Evolutionary conservation across 1,139 yeast species (phyloP).

Genomic region (Pichia sp.): DNA sequence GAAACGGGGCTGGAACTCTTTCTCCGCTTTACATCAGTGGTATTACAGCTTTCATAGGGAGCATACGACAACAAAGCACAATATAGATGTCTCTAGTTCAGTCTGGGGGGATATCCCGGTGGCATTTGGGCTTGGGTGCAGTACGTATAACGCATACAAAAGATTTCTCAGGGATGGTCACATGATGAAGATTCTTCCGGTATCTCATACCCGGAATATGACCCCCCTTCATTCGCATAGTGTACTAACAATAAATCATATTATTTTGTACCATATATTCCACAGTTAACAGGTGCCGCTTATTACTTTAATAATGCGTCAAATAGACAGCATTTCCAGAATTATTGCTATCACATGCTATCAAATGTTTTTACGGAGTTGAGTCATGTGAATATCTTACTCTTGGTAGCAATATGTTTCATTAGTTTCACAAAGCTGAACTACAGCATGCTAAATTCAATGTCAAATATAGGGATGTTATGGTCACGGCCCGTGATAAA

Average conservation of each 20-base stretch:
- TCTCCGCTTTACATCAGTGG: too few relatives aligned
- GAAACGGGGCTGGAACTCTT: too few relatives aligned
- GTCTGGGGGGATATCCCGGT: constrained; percentile 6
- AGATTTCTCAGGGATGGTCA: too few relatives aligned
- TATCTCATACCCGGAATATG: too few relatives aligned
- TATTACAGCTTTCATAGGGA: too few relatives aligned
- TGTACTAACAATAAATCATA: too few relatives aligned
- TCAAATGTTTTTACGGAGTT: constrained; percentile 17
- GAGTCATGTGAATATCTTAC: constrained; percentile 18
- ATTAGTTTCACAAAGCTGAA: constrained; percentile 14
- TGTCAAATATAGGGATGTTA: constrained; percentile 8
- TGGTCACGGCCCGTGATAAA: constrained; percentile 14
- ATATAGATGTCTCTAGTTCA: constrained; percentile 1
- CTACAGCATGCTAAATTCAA: constrained; percentile 6
- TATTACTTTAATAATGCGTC: constrained; percentile 21
- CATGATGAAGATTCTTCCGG: too few relatives aligned
- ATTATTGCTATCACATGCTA: constrained; percentile 13
- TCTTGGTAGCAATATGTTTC: constrained; percentile 15
- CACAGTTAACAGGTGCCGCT: constrained; percentile 13
- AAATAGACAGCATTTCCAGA: constrained; percentile 12
- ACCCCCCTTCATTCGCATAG: too few relatives aligned
- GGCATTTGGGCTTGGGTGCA: constrained; percentile 15
- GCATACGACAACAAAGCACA: too few relatives aligned
- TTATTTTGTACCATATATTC: too few relatives aligned
- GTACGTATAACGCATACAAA: constrained; percentile 10